These are phyloP conservation scores for Dichotomocladium elegans DNA, from an alignment of 371 early-diverging fungal species.

Conservation along the genomic window DNA sequence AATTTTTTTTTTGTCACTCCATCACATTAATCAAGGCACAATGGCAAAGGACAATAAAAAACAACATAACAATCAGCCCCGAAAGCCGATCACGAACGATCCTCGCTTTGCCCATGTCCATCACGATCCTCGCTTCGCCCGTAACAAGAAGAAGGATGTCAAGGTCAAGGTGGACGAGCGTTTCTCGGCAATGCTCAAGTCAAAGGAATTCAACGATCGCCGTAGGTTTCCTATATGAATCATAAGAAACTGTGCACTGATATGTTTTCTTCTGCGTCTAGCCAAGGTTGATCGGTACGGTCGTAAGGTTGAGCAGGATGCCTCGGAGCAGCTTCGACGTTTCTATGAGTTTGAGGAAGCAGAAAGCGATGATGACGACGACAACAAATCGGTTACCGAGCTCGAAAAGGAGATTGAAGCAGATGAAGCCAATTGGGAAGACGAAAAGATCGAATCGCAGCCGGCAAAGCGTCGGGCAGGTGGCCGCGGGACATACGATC, in stretches of 20 bases:
- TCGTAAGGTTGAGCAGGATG: constrained; percentile 49
- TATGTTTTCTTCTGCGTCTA: constrained; percentile 13
- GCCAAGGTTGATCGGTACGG: constrained; percentile 91
- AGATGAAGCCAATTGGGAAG: constrained; percentile 36
- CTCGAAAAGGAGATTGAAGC: constrained; percentile 47
- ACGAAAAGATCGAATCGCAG: constrained; percentile 18
- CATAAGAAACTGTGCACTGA: not conserved
- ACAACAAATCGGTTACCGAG: constrained; percentile 27
- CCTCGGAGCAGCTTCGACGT: constrained; percentile 52
- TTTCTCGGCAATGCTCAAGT: constrained; percentile 77
- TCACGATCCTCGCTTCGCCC: constrained; percentile 84
- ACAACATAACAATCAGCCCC: constrained; percentile 26
- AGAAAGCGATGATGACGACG: constrained; percentile 28
- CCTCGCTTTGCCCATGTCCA: constrained; percentile 81
- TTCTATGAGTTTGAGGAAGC: constrained; percentile 54
- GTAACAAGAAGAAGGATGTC: constrained; percentile 73
- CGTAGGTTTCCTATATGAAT: constrained; percentile 37
- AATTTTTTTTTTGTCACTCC: not conserved
- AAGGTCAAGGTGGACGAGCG: constrained; percentile 91
- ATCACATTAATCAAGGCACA: not conserved
- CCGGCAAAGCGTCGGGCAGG: constrained; percentile 14
- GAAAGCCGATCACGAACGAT: constrained; percentile 58
- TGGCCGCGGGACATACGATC: constrained; percentile 46
- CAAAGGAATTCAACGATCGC: constrained; percentile 70
- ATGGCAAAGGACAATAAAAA: constrained; percentile 2